Evolutionary conservation across 441 rosid genomes (phyloP), one percentile per base, ranked within the genome.

Genomic region (Hura crepitans): DNA sequence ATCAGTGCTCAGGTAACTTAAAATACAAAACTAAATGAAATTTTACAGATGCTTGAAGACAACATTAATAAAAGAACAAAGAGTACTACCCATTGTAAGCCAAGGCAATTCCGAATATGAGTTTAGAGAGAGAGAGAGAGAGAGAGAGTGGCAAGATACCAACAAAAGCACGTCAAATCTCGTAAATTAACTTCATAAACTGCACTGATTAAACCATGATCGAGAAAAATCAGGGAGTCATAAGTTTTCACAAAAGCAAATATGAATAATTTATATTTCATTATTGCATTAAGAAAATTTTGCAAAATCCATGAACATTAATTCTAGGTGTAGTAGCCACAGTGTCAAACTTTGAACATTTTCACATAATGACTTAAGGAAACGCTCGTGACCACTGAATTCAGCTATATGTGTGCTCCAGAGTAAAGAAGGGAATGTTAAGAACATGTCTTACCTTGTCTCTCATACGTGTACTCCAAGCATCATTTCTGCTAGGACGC

Each of bases 401-500:
- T 13, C 61, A 25, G 51, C 47, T 17, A 50, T 25, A 62, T 51
- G 15, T 28, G 22, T 37, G 39, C 39, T 22, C 31, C 45, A 27
- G n/a, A 58, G 1, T 39, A 59, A 58, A 23, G 33, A 23, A 22
- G 25, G 53, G 39, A 4, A 1, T 18, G 43, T 27, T 35, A 51
- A 72, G 63, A 61, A 72, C 3, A 63, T 60, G 15, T 14, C 68
- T 27, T 74, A 92, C 99, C 98, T 92, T 96, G 82, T 96, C 99
- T 77, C 93, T 85, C 99, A 96, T 91, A 13, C 98, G 92, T 69
- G 97, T 69, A 71, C 99, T 96, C 99, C 99, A 96, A 45, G 98
- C 97, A 83, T 96, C 99, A 79, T 83, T 96, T 78, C 98, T 88
- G 86, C 89, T 74, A 0, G 96, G 86, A 47, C 98, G 97, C 70